Percentiles rank a stretch among this genome's conserved stretches.
Evolutionary conservation across 257 asterid species (phyloP).

Genomic region (Ligustrum vulgare): DNA sequence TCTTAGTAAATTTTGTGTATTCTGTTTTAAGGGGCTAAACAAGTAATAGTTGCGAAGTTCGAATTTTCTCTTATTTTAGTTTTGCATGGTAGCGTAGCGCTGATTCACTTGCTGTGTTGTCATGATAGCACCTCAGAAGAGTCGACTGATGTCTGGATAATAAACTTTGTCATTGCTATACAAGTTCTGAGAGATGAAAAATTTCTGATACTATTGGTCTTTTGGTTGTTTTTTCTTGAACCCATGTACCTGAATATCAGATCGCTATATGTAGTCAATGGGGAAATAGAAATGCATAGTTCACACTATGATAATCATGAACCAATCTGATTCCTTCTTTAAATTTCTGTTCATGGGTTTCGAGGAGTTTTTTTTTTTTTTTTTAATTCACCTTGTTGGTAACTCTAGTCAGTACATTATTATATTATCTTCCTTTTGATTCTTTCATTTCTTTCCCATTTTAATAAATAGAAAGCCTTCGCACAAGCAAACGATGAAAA

Average conservation of each 20-base stretch:
- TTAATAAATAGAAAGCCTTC: constrained; percentile 57
- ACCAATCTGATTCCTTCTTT: neutral
- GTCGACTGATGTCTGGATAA: constrained; percentile 8
- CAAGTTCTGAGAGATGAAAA: neutral
- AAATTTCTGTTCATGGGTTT: neutral
- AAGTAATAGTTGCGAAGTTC: neutral
- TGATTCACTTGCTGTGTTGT: neutral
- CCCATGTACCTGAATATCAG: neutral
- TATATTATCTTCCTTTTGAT: constrained; percentile 9
- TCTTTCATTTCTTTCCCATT: constrained; percentile 1
- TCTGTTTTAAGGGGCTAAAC: neutral
- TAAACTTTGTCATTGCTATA: neutral
- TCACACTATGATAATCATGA: neutral
- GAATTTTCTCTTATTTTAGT: neutral
- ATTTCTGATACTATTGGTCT: neutral
- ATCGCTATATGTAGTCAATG: neutral
- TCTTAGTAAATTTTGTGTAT: neutral
- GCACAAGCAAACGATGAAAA: constrained; percentile 69
- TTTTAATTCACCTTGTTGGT: constrained; percentile 1
- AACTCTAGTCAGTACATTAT: neutral
- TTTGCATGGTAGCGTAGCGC: neutral
- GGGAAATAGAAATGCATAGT: neutral
- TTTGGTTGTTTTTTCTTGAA: constrained; percentile 2
- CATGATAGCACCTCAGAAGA: neutral
- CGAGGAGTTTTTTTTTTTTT: neutral